Percentiles rank a stretch among this genome's conserved stretches.
These are phyloP conservation scores for Rhizopogon vesiculosus DNA, from an alignment of 768 basidiomycete genomes.

Conservation along the genomic window DNA sequence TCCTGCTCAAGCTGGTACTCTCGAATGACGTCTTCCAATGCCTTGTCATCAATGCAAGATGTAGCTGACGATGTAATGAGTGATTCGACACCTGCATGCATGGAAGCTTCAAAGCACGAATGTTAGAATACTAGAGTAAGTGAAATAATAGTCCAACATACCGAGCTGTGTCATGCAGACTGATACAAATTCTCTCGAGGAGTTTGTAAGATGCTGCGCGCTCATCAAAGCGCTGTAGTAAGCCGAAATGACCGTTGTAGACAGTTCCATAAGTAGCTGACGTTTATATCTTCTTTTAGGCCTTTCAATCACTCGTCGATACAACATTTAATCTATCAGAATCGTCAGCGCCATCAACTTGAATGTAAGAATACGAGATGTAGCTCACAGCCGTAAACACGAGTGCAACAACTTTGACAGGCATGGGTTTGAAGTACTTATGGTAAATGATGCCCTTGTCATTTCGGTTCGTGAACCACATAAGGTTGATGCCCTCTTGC, in stretches of 20 bases:
- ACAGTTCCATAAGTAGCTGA: no score
- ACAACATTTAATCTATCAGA: no score
- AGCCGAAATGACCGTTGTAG: no score
- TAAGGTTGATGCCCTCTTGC: no score
- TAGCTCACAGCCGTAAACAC: not conserved
- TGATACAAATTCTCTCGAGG: not conserved
- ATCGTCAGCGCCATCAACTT: no score
- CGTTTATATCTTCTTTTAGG: no score
- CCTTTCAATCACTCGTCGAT: no score
- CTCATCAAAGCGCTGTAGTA: no score
- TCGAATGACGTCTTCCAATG: not conserved
- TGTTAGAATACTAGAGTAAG: not conserved
- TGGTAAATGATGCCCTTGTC: conserved; percentile 19
- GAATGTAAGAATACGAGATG: no score
- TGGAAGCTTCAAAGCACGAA: conserved; percentile 1
- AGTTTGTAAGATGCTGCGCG: no score
- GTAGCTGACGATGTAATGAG: not conserved
- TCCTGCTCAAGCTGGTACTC: not conserved
- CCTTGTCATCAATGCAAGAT: not conserved
- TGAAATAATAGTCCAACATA: not conserved
- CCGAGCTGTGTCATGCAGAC: not conserved
- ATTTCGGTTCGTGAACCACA: no score
- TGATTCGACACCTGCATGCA: conserved; percentile 1
- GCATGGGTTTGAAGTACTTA: conserved; percentile 18
- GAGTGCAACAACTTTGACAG: not conserved